These are phyloP conservation scores for Phytopythium chamaehyphon DNA, from an alignment of 352 stramenopile genomes.

Conservation along the genomic window DNA sequence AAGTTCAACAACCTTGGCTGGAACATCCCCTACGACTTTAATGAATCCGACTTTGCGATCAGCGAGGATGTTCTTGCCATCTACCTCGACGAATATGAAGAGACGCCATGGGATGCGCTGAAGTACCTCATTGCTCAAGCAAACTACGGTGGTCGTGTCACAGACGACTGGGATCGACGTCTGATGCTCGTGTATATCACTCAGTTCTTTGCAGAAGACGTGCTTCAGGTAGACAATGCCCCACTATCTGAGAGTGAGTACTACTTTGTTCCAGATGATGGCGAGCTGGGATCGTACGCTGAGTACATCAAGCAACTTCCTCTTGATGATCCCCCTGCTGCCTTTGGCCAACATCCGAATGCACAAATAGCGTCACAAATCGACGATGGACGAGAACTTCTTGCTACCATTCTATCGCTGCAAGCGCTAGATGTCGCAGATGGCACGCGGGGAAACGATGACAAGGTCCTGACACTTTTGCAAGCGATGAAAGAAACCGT, in stretches of 20 bases:
- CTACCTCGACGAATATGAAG: conserved; percentile 92
- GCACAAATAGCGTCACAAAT: conserved; percentile 95
- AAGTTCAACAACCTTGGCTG: conserved; percentile 97
- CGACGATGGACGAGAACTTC: conserved; percentile 88
- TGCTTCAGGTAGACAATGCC: conserved; percentile 83
- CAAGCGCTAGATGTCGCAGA: conserved; percentile 83
- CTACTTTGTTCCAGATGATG: conserved; percentile 93
- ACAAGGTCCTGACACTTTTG: conserved; percentile 85
- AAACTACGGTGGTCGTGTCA: conserved; percentile 96
- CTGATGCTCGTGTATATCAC: conserved; percentile 96
- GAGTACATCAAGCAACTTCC: conserved; percentile 91
- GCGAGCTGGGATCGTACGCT: conserved; percentile 83
- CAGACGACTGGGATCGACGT: conserved; percentile 94
- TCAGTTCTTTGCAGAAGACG: conserved; percentile 93
- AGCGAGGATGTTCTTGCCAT: conserved; percentile 95
- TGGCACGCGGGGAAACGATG: conserved; percentile 82
- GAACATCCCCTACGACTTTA: conserved; percentile 98
- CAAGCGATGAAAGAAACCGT: conserved; percentile 85
- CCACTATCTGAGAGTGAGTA: conserved; percentile 87
- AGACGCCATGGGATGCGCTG: conserved; percentile 92
- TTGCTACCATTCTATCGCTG: conserved; percentile 89
- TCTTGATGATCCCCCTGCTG: conserved; percentile 85
- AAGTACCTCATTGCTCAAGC: conserved; percentile 95
- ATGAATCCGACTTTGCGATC: conserved; percentile 96
- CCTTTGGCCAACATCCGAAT: conserved; percentile 95